These are phyloP conservation scores for Asparagopsis taxiformis DNA, from an alignment of 31 red algal species.

Conservation along the genomic window DNA sequence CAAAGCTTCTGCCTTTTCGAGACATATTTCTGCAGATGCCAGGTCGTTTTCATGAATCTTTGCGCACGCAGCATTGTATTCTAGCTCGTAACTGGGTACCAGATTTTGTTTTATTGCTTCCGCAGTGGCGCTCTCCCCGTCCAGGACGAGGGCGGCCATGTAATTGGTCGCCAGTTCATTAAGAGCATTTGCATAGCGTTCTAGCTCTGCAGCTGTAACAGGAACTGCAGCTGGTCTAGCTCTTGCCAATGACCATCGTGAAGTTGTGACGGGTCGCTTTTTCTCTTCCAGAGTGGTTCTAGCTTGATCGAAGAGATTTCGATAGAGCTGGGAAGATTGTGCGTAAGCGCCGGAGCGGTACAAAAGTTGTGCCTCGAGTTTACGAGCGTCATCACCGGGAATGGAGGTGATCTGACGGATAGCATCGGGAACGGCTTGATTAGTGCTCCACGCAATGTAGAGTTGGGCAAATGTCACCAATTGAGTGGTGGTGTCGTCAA, in stretches of 20 bases:
- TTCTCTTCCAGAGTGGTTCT: constrained; percentile 22
- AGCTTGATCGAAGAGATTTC: neutral
- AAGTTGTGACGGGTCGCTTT: constrained; percentile 21
- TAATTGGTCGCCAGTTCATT: constrained; percentile 59
- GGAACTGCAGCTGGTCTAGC: neutral
- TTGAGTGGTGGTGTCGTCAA: constrained; percentile 6
- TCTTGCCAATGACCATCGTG: constrained; percentile 19
- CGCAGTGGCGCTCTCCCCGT: neutral
- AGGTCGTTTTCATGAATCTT: constrained; percentile 9
- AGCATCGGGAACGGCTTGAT: constrained; percentile 7
- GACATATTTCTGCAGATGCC: neutral
- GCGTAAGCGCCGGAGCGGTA: constrained; percentile 42
- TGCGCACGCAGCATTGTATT: constrained; percentile 43
- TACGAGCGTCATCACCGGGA: constrained; percentile 5
- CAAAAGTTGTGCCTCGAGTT: constrained; percentile 41
- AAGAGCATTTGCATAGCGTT: constrained; percentile 17
- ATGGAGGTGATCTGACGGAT: neutral
- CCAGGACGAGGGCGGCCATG: constrained; percentile 45
- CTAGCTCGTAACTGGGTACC: constrained; percentile 32
- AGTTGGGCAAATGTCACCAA: constrained; percentile 16
- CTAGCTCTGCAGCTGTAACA: constrained; percentile 39
- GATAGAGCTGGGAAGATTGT: constrained; percentile 24
- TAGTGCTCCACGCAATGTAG: constrained; percentile 25
- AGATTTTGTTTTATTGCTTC: constrained; percentile 5
- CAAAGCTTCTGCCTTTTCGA: constrained; percentile 25